phyloP scores from a whole-genome alignment of 345 rosid genomes.

The Syzygium aromaticum region DNA sequence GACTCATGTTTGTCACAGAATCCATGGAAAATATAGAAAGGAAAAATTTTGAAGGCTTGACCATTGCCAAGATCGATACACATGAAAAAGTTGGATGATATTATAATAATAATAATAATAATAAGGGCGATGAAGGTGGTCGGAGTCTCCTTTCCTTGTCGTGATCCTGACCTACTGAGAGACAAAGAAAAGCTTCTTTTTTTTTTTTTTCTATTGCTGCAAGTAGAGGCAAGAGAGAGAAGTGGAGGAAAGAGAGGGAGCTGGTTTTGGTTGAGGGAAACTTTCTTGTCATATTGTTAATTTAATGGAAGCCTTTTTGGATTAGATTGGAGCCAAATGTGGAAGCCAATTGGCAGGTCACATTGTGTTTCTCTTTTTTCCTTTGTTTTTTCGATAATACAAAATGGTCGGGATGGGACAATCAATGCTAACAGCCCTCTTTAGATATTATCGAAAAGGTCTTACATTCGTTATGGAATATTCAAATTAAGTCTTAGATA shows the following conservation, averaged over 20 bases:
- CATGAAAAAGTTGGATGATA: background rate
- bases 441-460: rapidly evolving
- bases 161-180: background rate
- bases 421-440: background rate
- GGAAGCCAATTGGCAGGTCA: background rate
- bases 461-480: rapidly evolving
- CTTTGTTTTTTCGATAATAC: background rate
- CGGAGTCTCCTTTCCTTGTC: background rate
- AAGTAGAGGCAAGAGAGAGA: background rate
- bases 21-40: slow-evolving; percentile 12
- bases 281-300: background rate
- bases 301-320: background rate
- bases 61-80: background rate
- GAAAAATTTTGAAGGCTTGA: background rate
- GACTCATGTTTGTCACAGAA: slow-evolving; percentile 40
- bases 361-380: background rate
- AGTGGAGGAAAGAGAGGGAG: background rate
- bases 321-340: background rate
- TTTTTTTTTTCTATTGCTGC: background rate
- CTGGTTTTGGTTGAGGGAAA: background rate
- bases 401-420: rapidly evolving
- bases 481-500: rapidly evolving
- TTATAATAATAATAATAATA: background rate
- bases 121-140: background rate
- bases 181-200: background rate